These are phyloP conservation scores for Rubia occidens DNA, from an alignment of 305 asterid species.

Conservation along the genomic window DNA sequence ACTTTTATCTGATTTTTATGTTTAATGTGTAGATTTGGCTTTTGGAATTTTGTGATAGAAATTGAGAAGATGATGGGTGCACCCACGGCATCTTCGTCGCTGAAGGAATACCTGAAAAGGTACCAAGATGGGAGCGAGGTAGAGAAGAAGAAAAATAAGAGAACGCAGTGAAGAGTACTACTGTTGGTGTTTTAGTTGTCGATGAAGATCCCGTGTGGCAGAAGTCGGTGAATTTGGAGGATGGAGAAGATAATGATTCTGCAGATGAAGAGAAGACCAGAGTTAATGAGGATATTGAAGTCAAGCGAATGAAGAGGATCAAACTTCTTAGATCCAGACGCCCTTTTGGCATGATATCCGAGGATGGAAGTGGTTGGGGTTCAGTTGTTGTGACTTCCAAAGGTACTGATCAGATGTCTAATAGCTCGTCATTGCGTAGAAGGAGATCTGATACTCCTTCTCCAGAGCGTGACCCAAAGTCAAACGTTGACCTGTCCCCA, in stretches of 20 bases:
- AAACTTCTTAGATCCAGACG: constrained; percentile 52
- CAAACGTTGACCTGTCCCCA: constrained; percentile 24
- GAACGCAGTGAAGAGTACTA: constrained; percentile 31
- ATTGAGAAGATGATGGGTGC: constrained; percentile 36
- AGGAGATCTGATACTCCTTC: constrained; percentile 48
- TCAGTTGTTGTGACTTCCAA: constrained; percentile 33
- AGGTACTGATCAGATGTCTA: constrained; percentile 25
- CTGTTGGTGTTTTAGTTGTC: constrained; percentile 49
- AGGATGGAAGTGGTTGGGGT: constrained; percentile 97
- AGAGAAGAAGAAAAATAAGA: constrained; percentile 51
- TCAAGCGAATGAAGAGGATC: constrained; percentile 70
- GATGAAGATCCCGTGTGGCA: constrained; percentile 87
- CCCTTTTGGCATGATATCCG: constrained; percentile 63
- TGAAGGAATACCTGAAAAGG: constrained; percentile 62
- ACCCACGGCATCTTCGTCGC: constrained; percentile 37
- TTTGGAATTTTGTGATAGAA: constrained; percentile 3
- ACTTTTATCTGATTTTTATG: not conserved
- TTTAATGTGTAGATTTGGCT: not conserved
- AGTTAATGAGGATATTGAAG: constrained; percentile 76
- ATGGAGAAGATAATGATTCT: constrained; percentile 54
- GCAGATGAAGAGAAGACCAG: constrained; percentile 81
- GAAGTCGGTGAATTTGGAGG: constrained; percentile 52
- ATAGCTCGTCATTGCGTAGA: constrained; percentile 43
- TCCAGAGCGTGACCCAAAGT: constrained; percentile 23
- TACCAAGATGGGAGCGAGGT: constrained; percentile 48